These are phyloP conservation scores for Macrotyloma uniflorum DNA, from an alignment of 306 rosid genomes.

Conservation along the genomic window DNA sequence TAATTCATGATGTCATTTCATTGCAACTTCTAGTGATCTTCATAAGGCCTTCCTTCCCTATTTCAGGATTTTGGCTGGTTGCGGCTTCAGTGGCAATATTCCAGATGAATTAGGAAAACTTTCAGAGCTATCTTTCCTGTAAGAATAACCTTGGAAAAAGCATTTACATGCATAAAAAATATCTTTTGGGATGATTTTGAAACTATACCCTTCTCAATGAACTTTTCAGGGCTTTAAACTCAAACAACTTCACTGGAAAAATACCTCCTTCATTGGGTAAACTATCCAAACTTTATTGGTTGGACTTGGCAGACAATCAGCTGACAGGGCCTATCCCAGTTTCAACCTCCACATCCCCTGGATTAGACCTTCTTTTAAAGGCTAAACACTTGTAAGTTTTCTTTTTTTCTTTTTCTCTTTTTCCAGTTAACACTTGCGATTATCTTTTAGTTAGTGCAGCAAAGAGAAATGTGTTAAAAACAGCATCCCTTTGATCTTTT, in stretches of 20 bases:
- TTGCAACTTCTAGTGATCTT: neutral
- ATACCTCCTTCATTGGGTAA: conserved; percentile 89
- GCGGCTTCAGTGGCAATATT: conserved; percentile 79
- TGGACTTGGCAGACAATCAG: conserved; percentile 85
- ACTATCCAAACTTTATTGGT: conserved; percentile 87
- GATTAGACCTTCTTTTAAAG: conserved; percentile 78
- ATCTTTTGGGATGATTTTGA: neutral
- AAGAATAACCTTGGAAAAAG: conserved; percentile 39
- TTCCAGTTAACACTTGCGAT: conserved; percentile 52
- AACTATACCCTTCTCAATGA: neutral
- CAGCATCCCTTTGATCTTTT: neutral
- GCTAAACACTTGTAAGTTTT: conserved; percentile 87
- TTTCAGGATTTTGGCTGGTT: conserved; percentile 89
- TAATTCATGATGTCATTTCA: conserved; percentile 4
- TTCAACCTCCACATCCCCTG: conserved; percentile 60
- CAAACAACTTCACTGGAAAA: conserved; percentile 74
- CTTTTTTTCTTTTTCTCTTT: too few relatives aligned
- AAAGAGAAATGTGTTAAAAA: neutral
- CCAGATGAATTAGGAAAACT: conserved; percentile 87
- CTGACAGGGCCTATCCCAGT: conserved; percentile 74
- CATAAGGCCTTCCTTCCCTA: conserved; percentile 11
- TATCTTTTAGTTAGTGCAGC: neutral
- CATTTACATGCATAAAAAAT: conserved; percentile 7
- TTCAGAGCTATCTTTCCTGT: conserved; percentile 77
- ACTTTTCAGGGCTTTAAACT: conserved; percentile 79